Evolutionary conservation across 2,329 filamentous ascomycete species (phyloP).

Genomic region (Cladosporium halotolerans): DNA sequence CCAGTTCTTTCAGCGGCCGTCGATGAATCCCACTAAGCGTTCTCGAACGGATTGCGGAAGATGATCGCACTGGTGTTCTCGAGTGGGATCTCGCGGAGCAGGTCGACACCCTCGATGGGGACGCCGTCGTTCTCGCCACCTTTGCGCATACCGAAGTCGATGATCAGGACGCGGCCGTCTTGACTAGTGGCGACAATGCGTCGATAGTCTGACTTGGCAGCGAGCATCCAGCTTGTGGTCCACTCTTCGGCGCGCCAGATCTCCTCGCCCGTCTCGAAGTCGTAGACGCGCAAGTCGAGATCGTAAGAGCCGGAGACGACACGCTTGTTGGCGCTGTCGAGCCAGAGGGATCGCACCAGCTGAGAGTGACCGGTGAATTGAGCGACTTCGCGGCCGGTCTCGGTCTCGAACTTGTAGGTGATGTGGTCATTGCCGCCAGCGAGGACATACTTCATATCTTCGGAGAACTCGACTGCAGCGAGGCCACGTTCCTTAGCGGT

Average conservation of each 20-base stretch:
- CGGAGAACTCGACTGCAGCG: constrained; percentile 91
- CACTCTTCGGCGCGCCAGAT: constrained; percentile 85
- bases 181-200: constrained; percentile 93
- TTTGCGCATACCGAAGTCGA: constrained; percentile 68
- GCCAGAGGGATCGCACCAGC: constrained; percentile 82
- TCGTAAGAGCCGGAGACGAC: constrained; percentile 93
- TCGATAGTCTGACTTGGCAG: constrained; percentile 91
- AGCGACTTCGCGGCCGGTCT: constrained; percentile 75
- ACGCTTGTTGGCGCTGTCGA: constrained; percentile 79
- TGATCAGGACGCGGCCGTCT: constrained; percentile 82
- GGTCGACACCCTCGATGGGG: constrained; percentile 45
- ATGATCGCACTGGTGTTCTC: constrained; percentile 22
- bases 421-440: constrained; percentile 93
- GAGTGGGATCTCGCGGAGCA: constrained; percentile 32
- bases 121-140: constrained; percentile 35
- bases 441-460: constrained; percentile 88
- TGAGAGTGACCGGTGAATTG: constrained; percentile 77
- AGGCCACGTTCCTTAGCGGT: constrained; percentile 84
- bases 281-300: constrained; percentile 89
- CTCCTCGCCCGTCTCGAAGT: constrained; percentile 69
- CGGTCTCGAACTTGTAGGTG: constrained; percentile 93
- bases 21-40: neutral
- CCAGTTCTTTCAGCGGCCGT: too few species aligned
- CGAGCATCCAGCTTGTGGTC: constrained; percentile 95
- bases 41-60: constrained; percentile 18